Evolutionary conservation across 805 yeast species (phyloP).

Genomic region (Yamadazyma insecticola): DNA sequence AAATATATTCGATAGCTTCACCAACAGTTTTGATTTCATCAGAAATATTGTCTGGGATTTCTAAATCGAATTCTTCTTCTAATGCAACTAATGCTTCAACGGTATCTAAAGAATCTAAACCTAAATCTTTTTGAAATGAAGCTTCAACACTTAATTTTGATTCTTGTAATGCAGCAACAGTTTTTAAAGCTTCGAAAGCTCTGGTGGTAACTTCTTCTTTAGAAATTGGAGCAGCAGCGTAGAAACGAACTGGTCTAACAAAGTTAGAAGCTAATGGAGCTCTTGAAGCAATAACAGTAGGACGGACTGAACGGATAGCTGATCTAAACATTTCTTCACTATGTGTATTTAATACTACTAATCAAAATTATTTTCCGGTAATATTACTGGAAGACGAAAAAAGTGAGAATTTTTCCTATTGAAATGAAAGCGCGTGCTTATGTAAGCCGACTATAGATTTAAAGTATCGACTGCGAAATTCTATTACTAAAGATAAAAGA

Average conservation of each 20-base stretch:
- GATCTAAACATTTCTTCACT: conserved; percentile 62
- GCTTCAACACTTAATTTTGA: conserved; percentile 42
- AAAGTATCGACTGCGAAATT: background rate
- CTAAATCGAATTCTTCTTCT: conserved; percentile 83
- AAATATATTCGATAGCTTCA: conserved; percentile 86
- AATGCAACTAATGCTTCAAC: conserved; percentile 95
- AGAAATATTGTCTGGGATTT: conserved; percentile 85
- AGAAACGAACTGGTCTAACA: conserved; percentile 40
- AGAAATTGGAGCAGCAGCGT: conserved; percentile 62
- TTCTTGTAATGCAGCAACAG: conserved; percentile 45
- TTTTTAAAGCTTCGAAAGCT: conserved; percentile 72
- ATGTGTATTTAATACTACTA: too few species aligned
- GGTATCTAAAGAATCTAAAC: conserved; percentile 90
- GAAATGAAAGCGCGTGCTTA: too few species aligned
- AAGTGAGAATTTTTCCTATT: too few species aligned
- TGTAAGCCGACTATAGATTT: background rate
- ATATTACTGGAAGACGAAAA: too few species aligned
- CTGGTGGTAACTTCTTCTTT: conserved; percentile 79
- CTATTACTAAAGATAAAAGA: background rate
- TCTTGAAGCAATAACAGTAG: conserved; percentile 19
- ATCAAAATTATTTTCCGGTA: too few species aligned
- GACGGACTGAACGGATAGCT: conserved; percentile 39
- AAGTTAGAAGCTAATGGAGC: conserved; percentile 20
- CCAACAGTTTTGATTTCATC: conserved; percentile 92
- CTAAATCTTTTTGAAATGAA: conserved; percentile 65